phyloP scores from a whole-genome alignment of 148 eudicot species.

The Cornus controversa region DNA sequence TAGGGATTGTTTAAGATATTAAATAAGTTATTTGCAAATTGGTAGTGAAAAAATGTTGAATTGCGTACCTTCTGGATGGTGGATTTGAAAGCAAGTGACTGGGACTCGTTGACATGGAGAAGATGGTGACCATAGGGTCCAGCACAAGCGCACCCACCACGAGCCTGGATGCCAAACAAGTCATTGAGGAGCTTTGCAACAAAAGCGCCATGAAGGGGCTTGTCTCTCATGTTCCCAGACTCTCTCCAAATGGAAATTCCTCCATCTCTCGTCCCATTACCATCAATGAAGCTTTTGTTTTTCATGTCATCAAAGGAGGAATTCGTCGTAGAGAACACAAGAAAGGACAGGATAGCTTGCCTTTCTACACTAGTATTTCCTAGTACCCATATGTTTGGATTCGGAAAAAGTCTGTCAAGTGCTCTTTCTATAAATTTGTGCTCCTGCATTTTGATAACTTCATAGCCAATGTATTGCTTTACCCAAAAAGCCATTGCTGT shows the following conservation, averaged over 20 bases:
- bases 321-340: conserved; percentile 24
- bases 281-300: neutral
- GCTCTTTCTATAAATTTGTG: conserved; percentile 23
- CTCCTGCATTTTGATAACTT: conserved; percentile 31
- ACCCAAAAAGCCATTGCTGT: conserved; percentile 54
- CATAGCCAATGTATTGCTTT: conserved; percentile 39
- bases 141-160: conserved; percentile 62
- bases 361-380: conserved; percentile 20
- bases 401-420: conserved; percentile 21
- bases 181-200: conserved; percentile 47
- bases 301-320: neutral
- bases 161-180: conserved; percentile 47
- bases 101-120: conserved; percentile 28
- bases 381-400: conserved; percentile 24
- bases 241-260: conserved; percentile 1
- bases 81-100: conserved; percentile 35
- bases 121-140: conserved; percentile 50
- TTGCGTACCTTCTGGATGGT: conserved; percentile 26
- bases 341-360: conserved; percentile 40
- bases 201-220: conserved; percentile 48
- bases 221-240: conserved; percentile 9
- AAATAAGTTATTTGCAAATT: neutral
- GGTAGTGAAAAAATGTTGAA: neutral
- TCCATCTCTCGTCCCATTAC: neutral
- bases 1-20: too few species aligned